Evolutionary conservation across 1,284 basidiomycete species (phyloP), one percentile per base, ranked within the genome.

Genomic region (Hortiboletus rubellus): DNA sequence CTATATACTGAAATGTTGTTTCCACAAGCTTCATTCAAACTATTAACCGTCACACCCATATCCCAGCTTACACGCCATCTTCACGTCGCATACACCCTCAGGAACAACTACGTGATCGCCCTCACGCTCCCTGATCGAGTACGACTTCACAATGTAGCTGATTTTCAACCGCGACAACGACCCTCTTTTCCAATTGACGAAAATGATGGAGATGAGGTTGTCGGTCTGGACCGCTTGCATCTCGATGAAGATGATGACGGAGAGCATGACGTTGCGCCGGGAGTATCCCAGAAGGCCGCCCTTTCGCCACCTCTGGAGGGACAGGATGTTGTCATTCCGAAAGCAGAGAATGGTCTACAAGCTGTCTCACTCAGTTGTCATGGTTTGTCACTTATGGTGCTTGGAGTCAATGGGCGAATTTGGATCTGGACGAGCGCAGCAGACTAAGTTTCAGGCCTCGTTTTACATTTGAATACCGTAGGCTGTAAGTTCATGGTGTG

Each of bases 11-110:
- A 65, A 52, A 33, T 33, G 17, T 22, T 57, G 7, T 55, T 31
- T 59, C 18, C 43, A 37, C 55, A 52, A 83, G 87, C 81, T 40
- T 87, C 86, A 0, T 87, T 86, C 73, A 87, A 83, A 60, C 63
- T 87, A 22, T 71, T 87, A 15, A 78, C 86, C 2, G 76, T 76
- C 10, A 72, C 77, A 51, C 72, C 77, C 10, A 77, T 85, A 54
- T 78, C 79, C 3, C 67, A 73, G 43, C 66, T 69, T 12, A 64
- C 69, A 36, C 72, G 67, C 12, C 77, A 80, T 38, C 60, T 85
- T 41, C 73, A 78, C 47, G 62, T 83, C 17, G 80, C 76, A 60
- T 74, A 77, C 34, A 76, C 79, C 1, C 67, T 70, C 12, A 70
- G 57, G 12, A 78, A 82, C 58, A 81, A 85, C 61, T 84, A 84